Evolutionary conservation across 129 eudicot genomes (phyloP), one percentile per base, ranked within the genome.

Genomic region (Apium graveolens): DNA sequence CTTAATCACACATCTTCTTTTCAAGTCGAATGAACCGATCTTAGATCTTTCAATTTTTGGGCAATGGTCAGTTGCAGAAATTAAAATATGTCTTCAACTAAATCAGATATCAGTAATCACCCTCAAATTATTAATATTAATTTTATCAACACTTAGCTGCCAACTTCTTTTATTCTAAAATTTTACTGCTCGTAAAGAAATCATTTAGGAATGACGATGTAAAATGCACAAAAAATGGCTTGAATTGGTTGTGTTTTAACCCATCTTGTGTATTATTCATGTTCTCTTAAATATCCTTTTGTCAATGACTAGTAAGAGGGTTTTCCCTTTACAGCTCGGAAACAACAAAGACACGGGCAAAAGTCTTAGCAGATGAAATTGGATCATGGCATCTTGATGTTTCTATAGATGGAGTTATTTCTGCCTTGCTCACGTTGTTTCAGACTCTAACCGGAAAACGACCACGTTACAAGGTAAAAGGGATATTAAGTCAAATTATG

Each of bases 311-410:
- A 65, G 27, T 77, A 81, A 78, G 78, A 11, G 4, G n/a, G 77
- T 42, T 80, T 76, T 63, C 75, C 12, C 65, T 31, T 77, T 77
- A 80, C 86, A 94, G 98, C 84, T 94, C 98, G 80, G 95, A 85
- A 78, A 89, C 87, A 70, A 94, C 98, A 10, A 88, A 84, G 75
- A 60, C 89, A 37, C 86, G 98, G 43, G 98, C 98, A 29, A 91
- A 91, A 80, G 82, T 85, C 74, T 90, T 94, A 73, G 93, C 98
- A 11, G 97, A 91, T 70, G 98, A 94, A 82, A 85, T 94, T 77
- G 98, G 98, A 63, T 88, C 98, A 78, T 91, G 98, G 98, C 98
- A 94, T 90, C 96, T 89, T 83, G 90, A 91, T 84, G 90, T 94
- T 83, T 82, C 84, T 75, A 91, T 94, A 70, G 98, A 94, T 82